A percentile compares a stretch with the other conserved stretches of the same genome.
These are phyloP conservation scores for Globisporangium barbulae DNA, from an alignment of 352 stramenopile genomes.

Conservation along the genomic window DNA sequence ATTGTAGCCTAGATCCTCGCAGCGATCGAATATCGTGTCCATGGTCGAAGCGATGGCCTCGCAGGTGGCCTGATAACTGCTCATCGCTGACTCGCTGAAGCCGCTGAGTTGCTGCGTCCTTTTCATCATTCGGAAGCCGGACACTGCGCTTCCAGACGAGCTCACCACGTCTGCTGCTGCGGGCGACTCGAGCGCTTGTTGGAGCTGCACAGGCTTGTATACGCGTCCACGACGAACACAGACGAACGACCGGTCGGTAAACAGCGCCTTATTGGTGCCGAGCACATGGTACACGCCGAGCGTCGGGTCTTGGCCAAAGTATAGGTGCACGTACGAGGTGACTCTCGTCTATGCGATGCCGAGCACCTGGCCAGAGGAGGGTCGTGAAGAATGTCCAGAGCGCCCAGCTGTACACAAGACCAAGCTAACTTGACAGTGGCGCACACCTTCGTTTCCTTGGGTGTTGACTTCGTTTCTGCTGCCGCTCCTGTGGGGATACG, in stretches of 20 bases:
- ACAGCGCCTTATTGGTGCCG: conserved; percentile 42
- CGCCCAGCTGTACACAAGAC: not conserved
- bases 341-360: conserved; percentile 18
- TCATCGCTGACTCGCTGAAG: conserved; percentile 3
- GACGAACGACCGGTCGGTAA: conserved; percentile 34
- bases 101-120: conserved; percentile 13
- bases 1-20: conserved; percentile 21
- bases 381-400: conserved; percentile 25
- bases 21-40: conserved; percentile 18
- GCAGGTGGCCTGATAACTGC: conserved; percentile 14
- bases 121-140: not conserved
- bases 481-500: no score
- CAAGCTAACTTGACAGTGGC: not conserved
- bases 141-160: not conserved
- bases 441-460: not conserved
- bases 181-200: not conserved
- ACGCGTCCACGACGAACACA: conserved; percentile 17
- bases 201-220: conserved; percentile 35
- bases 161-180: not conserved
- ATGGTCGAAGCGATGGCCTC: conserved; percentile 16
- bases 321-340: conserved; percentile 2
- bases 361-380: conserved; percentile 29
- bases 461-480: not conserved
- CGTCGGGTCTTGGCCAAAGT: conserved; percentile 16
- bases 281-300: conserved; percentile 19